phyloP scores from a whole-genome alignment of 768 basidiomycete species.

The Mycena floridula region DNA sequence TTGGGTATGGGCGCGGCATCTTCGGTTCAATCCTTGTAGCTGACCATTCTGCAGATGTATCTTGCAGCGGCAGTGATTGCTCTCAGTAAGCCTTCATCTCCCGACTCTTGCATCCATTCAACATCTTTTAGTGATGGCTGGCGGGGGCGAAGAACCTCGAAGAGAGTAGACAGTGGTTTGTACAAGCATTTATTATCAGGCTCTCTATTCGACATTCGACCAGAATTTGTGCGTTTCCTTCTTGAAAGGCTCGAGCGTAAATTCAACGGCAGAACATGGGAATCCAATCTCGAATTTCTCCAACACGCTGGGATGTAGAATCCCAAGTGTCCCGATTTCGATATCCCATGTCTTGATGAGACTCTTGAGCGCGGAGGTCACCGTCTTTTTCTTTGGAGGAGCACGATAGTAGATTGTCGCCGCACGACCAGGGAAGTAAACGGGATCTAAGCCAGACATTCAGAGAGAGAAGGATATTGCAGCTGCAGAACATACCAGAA shows the following conservation, averaged over 20 bases:
- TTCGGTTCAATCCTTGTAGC: no score
- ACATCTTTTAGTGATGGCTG: constrained; percentile 30
- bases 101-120: constrained; percentile 4
- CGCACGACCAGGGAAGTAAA: constrained; percentile 93
- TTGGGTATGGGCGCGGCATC: no score
- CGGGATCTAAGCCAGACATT: constrained; percentile 54
- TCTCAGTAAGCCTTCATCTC: constrained; percentile 38
- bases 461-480: neutral
- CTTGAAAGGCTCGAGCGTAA: constrained; percentile 92
- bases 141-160: no score
- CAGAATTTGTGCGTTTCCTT: constrained; percentile 55
- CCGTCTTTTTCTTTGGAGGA: constrained; percentile 33
- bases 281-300: constrained; percentile 91
- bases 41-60: no score
- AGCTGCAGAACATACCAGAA: constrained; percentile 52
- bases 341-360: constrained; percentile 40
- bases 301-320: constrained; percentile 88
- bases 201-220: constrained; percentile 46
- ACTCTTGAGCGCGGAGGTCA: constrained; percentile 37
- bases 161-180: no score
- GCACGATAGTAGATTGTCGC: constrained; percentile 87
- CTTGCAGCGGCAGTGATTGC: constrained; percentile 53
- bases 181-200: no score
- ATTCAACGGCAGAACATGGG: constrained; percentile 93
- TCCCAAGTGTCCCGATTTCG: constrained; percentile 84